Percentiles rank a stretch among this genome's conserved stretches.
Conservation (phyloP, 2,329 filamentous ascomycete species). For the Dothideomycetes sp. region DNA sequence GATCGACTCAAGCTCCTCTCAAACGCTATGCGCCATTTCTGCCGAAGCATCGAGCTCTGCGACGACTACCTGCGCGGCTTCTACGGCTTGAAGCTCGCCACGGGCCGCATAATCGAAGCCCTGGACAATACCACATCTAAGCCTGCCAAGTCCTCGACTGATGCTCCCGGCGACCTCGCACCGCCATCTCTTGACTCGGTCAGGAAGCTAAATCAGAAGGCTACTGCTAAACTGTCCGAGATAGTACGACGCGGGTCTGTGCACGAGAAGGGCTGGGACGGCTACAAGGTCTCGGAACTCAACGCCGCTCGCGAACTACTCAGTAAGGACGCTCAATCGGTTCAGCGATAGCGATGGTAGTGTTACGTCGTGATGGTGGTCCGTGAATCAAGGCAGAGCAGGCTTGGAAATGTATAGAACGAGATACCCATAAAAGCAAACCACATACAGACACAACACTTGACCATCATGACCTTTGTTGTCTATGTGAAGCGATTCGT, state of each 20-base stretch:
- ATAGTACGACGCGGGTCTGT: conserved; percentile 56
- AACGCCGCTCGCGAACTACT: conserved; percentile 60
- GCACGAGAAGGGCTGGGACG: conserved; percentile 56
- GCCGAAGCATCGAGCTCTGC: conserved; percentile 84
- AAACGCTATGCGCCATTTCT: conserved; percentile 74
- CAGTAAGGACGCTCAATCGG: conserved; percentile 35
- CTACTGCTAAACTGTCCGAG: conserved; percentile 64
- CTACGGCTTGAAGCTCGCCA: conserved; percentile 68
- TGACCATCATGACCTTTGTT: neutral
- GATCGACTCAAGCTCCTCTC: conserved; percentile 42
- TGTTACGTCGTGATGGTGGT: neutral
- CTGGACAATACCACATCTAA: conserved; percentile 13
- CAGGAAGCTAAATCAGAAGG: conserved; percentile 58
- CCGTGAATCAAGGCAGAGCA: no score
- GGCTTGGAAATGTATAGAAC: neutral
- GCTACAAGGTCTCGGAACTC: conserved; percentile 62
- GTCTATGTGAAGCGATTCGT: neutral
- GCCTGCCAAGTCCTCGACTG: conserved; percentile 19
- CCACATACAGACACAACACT: neutral
- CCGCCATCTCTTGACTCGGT: conserved; percentile 49
- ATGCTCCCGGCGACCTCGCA: conserved; percentile 27
- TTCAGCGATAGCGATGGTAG: no score
- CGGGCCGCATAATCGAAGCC: conserved; percentile 10
- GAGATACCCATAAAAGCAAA: conserved; percentile 3
- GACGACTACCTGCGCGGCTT: conserved; percentile 86